Evolutionary conservation across 1,139 yeast species (phyloP), one percentile per base, ranked within the genome.

Genomic region (Dujonia santamariae): DNA sequence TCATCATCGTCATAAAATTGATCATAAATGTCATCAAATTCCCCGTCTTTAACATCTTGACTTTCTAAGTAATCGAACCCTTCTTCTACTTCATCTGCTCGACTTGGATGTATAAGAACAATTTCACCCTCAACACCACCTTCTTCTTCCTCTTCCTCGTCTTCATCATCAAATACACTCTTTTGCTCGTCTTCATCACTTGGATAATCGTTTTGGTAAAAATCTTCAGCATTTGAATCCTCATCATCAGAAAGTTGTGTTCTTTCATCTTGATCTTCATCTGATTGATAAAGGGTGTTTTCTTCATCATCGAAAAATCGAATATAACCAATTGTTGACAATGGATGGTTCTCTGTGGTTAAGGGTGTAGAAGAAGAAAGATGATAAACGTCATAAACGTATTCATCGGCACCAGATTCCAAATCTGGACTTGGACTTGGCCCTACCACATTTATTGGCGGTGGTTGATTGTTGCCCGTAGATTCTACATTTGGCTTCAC

Each of bases 161-260:
- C 48, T n/a, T 52, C 55, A 12, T 43, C 48, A 18, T 46, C 50
- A 3, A 43, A 49, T 8, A 51, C 56, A 7, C 44, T 53, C 22
- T 45, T 53, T 4, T 52, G 36, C 4, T 76, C 85, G 49, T 84
- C 92, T 47, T 86, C 96, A 50, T 87, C 96, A 36, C 87, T 95
- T 0, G 98, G 98, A 51, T 92, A 92, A 51, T 92, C 97, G 57
- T 92, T 92, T 49, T 80, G 79, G 54, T 92, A 92, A 50, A 80
- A 90, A 41, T 85, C 88, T 58, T 92, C 97, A 11, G 96, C 96
- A 42, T 66, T 66, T 3, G 71, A 64, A 41, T 66, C 72, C 35
- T 66, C 72, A 36, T 66, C 63, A 38, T 67, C 74, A 0, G 72
- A 62, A 3, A 47, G 40, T 8, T 43, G 44, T 7, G 47, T 46